phyloP scores from a whole-genome alignment of 2,329 filamentous ascomycete species.

The Clonostachys rhizophaga region DNA sequence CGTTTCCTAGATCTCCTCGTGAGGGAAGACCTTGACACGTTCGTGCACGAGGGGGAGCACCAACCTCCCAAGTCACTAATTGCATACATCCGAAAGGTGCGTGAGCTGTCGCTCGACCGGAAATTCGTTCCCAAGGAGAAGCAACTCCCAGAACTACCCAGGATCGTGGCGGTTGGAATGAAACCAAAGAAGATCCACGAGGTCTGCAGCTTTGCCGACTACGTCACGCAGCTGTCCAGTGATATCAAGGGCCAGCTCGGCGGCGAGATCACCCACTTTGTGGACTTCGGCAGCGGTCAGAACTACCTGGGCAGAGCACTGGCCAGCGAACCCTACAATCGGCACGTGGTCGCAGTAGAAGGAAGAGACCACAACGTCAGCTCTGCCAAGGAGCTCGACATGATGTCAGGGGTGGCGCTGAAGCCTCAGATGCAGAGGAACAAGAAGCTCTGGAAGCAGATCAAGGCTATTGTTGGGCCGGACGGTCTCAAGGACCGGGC shows the following conservation, averaged over 20 bases:
- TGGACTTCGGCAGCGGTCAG: slow-evolving; percentile 95
- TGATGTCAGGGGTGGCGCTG: slow-evolving; percentile 71
- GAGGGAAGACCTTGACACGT: slow-evolving; percentile 61
- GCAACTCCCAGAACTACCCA: slow-evolving; percentile 55
- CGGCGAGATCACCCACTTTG: slow-evolving; percentile 71
- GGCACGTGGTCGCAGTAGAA: slow-evolving; percentile 86
- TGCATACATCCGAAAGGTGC: slow-evolving; percentile 67
- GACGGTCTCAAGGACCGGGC: slow-evolving; percentile 32
- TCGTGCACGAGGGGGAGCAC: slow-evolving; percentile 14
- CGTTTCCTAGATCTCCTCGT: slow-evolving; percentile 76
- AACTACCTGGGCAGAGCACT: slow-evolving; percentile 91
- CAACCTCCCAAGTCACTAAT: slow-evolving; percentile 54
- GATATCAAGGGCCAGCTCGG: slow-evolving; percentile 55
- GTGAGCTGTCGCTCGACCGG: slow-evolving; percentile 63
- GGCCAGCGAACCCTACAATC: slow-evolving; percentile 80
- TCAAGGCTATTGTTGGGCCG: slow-evolving; percentile 30
- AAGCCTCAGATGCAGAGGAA: slow-evolving; percentile 73
- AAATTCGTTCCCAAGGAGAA: slow-evolving; percentile 42
- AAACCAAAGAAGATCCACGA: slow-evolving; percentile 94
- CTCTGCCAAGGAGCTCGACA: slow-evolving; percentile 78
- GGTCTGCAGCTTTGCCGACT: slow-evolving; percentile 84
- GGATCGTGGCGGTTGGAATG: slow-evolving; percentile 82
- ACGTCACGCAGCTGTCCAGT: slow-evolving; percentile 59
- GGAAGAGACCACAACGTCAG: slow-evolving; percentile 81
- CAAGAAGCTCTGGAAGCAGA: slow-evolving; percentile 69